Evolutionary conservation across 1,139 yeast species (phyloP).

Genomic region (Magnusiomyces sp.): DNA sequence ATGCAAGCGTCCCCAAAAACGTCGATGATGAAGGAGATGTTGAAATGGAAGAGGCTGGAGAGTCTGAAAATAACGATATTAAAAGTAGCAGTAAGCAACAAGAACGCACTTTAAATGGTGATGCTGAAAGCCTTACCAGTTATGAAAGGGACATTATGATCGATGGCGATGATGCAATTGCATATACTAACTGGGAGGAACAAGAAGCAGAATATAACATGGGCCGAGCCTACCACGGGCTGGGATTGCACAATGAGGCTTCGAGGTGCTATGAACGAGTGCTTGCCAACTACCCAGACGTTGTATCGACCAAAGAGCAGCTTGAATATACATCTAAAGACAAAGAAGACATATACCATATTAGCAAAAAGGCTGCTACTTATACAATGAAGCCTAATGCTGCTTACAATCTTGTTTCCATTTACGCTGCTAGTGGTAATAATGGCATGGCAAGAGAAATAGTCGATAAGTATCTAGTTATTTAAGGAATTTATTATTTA

Average conservation of each 20-base stretch:
- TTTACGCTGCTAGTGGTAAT: conserved; percentile 73
- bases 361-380: conserved; percentile 25
- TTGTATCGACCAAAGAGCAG: neutral
- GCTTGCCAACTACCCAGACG: conserved; percentile 32
- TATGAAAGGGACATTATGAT: too few species aligned
- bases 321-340: neutral
- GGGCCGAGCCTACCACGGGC: conserved; percentile 76
- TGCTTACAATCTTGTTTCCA: conserved; percentile 72
- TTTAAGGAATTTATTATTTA: conserved; percentile 14
- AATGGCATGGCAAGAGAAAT: conserved; percentile 50
- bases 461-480: conserved; percentile 52
- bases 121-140: too few species aligned
- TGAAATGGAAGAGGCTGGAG: too few species aligned
- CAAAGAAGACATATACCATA: conserved; percentile 16
- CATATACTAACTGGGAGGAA: conserved; percentile 38
- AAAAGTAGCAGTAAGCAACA: too few species aligned
- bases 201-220: conserved; percentile 81
- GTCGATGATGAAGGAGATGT: too few species aligned
- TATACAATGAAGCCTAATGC: conserved; percentile 66
- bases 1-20: too few species aligned
- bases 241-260: conserved; percentile 71
- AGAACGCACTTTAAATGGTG: too few species aligned
- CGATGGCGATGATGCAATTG: too few species aligned
- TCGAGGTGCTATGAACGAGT: conserved; percentile 63
- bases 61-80: too few species aligned